These are phyloP conservation scores for Comarum palustre DNA, from an alignment of 306 rosid genomes.

Conservation along the genomic window DNA sequence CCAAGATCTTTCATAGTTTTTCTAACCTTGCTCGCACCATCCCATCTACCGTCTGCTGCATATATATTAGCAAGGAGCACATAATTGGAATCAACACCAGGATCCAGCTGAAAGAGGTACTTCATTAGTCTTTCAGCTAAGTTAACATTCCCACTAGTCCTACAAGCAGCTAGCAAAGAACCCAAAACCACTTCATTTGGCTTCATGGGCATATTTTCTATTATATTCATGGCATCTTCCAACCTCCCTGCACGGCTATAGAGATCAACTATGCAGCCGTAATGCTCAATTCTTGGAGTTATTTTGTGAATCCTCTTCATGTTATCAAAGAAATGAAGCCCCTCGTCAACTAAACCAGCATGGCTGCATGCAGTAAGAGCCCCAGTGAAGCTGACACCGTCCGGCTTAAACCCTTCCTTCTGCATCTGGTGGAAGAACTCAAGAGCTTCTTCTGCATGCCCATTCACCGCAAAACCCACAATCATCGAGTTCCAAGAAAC, in stretches of 20 bases:
- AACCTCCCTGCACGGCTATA: slow-evolving; percentile 82
- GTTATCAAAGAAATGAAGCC: slow-evolving; percentile 52
- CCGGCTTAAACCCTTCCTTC: slow-evolving; percentile 65
- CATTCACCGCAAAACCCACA: slow-evolving; percentile 76
- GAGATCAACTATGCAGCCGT: slow-evolving; percentile 83
- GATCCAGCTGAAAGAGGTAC: slow-evolving; percentile 48
- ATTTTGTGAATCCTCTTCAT: slow-evolving; percentile 54
- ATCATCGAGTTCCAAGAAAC: slow-evolving; percentile 91
- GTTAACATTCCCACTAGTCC: slow-evolving; percentile 56
- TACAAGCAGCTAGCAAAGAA: slow-evolving; percentile 85
- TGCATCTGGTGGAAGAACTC: slow-evolving; percentile 57
- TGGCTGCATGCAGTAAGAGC: slow-evolving; percentile 86
- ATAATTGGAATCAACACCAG: slow-evolving; percentile 67
- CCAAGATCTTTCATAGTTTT: slow-evolving; percentile 66
- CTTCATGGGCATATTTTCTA: slow-evolving; percentile 71
- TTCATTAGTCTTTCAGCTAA: slow-evolving; percentile 77
- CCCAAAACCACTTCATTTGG: slow-evolving; percentile 87
- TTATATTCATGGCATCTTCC: slow-evolving; percentile 59
- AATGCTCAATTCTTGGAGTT: slow-evolving; percentile 69
- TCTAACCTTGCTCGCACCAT: slow-evolving; percentile 66
- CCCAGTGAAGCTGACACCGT: slow-evolving; percentile 77
- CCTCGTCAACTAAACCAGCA: slow-evolving; percentile 66
- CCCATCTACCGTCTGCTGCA: slow-evolving; percentile 76
- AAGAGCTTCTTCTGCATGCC: slow-evolving; percentile 67
- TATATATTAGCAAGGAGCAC: slow-evolving; percentile 84